Conservation (phyloP, 2,329 filamentous ascomycete genomes). For the Neurospora crassa region DNA sequence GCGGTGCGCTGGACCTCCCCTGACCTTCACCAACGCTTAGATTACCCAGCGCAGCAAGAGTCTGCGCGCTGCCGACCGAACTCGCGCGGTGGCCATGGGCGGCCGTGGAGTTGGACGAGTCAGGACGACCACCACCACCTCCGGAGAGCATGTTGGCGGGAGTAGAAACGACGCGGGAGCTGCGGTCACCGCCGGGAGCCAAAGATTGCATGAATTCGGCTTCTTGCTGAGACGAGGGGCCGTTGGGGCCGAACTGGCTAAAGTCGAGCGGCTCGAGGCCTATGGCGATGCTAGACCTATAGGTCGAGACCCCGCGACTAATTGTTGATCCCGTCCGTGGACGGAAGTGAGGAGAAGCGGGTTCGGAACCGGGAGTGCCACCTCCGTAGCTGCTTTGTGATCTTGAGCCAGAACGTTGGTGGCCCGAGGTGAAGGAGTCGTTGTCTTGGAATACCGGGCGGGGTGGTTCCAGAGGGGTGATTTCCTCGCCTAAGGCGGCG, state of each 20-base stretch:
- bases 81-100: not conserved
- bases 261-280: constrained; percentile 24
- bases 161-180: not conserved
- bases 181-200: not conserved
- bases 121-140: constrained; percentile 12
- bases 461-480: constrained; percentile 19
- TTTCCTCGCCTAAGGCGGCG: constrained; percentile 2
- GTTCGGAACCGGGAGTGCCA: constrained; percentile 2
- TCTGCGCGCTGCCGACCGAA: not conserved
- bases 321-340: constrained; percentile 15
- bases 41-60: not conserved
- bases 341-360: constrained; percentile 10
- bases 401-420: not conserved
- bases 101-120: constrained; percentile 1
- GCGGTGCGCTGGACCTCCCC: not conserved
- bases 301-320: constrained; percentile 16
- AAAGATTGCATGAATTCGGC: not conserved
- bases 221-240: not conserved
- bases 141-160: not conserved
- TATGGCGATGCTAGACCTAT: constrained; percentile 26
- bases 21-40: not conserved
- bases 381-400: not conserved
- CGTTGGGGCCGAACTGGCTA: not conserved
- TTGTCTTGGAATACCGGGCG: constrained; percentile 21
- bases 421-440: constrained; percentile 12